Percentiles rank a stretch among this genome's conserved stretches.
These are phyloP conservation scores for Phytophthora sojae DNA, from an alignment of 352 stramenopile genomes.

Conservation along the genomic window DNA sequence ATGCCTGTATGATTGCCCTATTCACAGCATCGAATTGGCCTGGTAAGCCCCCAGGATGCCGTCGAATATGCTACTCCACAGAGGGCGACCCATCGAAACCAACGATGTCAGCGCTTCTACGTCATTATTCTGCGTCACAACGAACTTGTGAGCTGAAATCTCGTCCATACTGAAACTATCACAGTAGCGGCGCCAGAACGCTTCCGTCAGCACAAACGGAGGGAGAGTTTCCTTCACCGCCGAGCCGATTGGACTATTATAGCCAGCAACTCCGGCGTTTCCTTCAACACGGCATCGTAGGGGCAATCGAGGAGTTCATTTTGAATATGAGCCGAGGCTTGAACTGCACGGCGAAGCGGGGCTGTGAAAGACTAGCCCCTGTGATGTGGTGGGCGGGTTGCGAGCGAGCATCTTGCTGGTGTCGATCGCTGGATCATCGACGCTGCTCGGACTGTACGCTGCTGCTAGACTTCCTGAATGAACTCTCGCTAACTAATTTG, in stretches of 20 bases:
- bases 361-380: conserved; percentile 6
- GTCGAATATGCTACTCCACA: background rate
- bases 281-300: background rate
- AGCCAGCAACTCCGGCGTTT: background rate
- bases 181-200: background rate
- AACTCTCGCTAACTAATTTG: background rate
- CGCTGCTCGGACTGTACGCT: background rate
- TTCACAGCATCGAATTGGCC: no score
- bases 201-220: background rate
- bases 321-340: conserved; percentile 3
- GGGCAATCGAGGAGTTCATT: conserved; percentile 8
- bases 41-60: no score
- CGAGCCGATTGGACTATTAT: background rate
- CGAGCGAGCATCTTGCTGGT: background rate
- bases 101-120: background rate
- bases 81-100: background rate
- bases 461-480: background rate
- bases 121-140: background rate
- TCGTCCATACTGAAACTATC: background rate
- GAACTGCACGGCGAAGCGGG: background rate
- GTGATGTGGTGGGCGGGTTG: conserved; percentile 4
- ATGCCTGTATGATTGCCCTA: no score
- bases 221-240: background rate
- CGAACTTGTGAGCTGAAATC: background rate
- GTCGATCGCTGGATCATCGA: background rate